Base-by-base conservation (phyloP, 2,329 filamentous ascomycete species). In the Alternaria hordeiaustralica region DNA sequence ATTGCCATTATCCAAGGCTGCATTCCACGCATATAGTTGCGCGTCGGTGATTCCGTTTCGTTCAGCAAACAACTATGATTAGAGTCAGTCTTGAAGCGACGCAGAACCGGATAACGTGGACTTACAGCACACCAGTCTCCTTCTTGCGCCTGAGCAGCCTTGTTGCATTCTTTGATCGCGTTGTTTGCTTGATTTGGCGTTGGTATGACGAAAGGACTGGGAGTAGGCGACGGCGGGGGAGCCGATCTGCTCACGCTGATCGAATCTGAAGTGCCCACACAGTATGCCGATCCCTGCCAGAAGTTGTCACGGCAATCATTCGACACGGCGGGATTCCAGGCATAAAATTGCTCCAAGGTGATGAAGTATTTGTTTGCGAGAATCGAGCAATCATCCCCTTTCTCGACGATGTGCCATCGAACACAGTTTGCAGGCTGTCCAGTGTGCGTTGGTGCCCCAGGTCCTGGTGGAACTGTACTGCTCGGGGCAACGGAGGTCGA, bases 351-450 rank as follows among this genome's bases (percentile, higher is more conserved):
- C 13, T 41, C 21, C 21, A 56, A 18, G 21, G 54, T 45, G 36
- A 56, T 56, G 54, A 45, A 45, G 18, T 56, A 45, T 56, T 56
- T 28, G 41, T 46, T 21, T 13, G 54, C 54, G 7, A 56, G 13
- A 45, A 13, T 45, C 11, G 21, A 13, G 25, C 54, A 56, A 28
- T 30, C 25, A 21, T 56, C 54, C 3, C 41, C 54, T n/a, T 56
- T 20, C 11, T 7, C 54, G 23, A 56, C 54, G 6, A 21, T 46
- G 41, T 56, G 36, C 54, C 54, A 56, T 26, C 25, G 20, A 26
- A 45, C 25, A 56, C 54, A 56, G 41, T 56, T 26, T 55, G 36
- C 36, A 44, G 54, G 54, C 25, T 56, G 54, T 45, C 54, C 54
- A 28, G 54, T 56, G 21, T 56, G 54, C 12, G 54, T 56, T 26